A percentile compares a stretch with the other conserved stretches of the same genome.
These are phyloP conservation scores for Globisporangium nunn DNA, from an alignment of 352 stramenopile species.

Conservation along the genomic window DNA sequence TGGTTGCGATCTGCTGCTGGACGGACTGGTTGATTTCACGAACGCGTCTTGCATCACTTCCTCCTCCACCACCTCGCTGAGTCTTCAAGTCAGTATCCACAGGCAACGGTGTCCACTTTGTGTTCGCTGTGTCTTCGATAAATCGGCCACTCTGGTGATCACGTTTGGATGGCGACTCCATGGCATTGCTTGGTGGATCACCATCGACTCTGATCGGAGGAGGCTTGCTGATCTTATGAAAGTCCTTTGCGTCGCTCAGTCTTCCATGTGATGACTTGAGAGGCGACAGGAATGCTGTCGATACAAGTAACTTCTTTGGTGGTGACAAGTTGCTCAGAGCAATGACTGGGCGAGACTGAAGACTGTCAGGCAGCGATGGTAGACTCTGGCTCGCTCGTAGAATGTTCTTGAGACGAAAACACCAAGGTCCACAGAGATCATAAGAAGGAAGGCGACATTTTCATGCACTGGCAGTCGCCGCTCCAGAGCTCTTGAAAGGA, in stretches of 20 bases:
- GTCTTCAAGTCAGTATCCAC: not conserved
- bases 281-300: conserved; percentile 23
- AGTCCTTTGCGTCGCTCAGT: not conserved
- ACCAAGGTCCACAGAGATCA: not conserved
- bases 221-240: conserved; percentile 5
- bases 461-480: too few relatives aligned
- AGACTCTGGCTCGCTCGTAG: conserved; percentile 27
- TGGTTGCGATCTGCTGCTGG: conserved; percentile 8
- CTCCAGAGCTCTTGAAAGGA: not conserved
- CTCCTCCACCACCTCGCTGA: not conserved
- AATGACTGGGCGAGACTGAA: not conserved
- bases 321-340: not conserved
- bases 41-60: not conserved
- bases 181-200: not conserved
- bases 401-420: not conserved
- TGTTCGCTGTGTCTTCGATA: not conserved
- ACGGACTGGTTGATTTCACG: not conserved
- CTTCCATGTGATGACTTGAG: conserved; percentile 16
- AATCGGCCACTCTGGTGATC: not conserved
- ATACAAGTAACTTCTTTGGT: conserved; percentile 15
- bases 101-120: not conserved
- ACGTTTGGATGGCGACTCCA: not conserved
- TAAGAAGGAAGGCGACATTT: not conserved
- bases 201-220: not conserved
- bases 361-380: conserved; percentile 17